These are phyloP conservation scores for Pleurotus cornucopiae DNA, from an alignment of 768 basidiomycete genomes.

Conservation along the genomic window DNA sequence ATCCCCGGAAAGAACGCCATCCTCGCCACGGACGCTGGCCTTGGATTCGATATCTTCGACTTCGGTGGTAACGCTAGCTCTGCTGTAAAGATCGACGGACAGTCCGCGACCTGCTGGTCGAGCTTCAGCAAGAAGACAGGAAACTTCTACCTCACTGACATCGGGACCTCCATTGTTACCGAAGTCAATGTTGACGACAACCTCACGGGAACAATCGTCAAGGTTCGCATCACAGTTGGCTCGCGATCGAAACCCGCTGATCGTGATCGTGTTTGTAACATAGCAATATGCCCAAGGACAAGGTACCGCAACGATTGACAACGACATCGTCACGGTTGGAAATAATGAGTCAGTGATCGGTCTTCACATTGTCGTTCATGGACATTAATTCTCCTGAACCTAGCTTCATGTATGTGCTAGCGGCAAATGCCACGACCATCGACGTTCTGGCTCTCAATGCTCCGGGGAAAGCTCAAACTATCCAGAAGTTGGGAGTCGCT, in stretches of 20 bases:
- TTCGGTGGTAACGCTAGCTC: slow-evolving; percentile 23
- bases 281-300: slow-evolving; percentile 36
- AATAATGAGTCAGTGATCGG: slow-evolving; percentile 23
- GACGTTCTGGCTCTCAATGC: slow-evolving; percentile 36
- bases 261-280: background rate
- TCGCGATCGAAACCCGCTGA: too few relatives aligned
- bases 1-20: slow-evolving; percentile 36
- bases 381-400: background rate
- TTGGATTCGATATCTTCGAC: slow-evolving; percentile 37
- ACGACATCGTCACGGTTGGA: slow-evolving; percentile 33
- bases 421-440: slow-evolving; percentile 32
- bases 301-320: slow-evolving; percentile 34
- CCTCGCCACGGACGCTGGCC: slow-evolving; percentile 34
- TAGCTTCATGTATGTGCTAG: slow-evolving; percentile 38
- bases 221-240: slow-evolving; percentile 18
- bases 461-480: slow-evolving; percentile 26
- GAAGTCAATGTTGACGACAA: slow-evolving; percentile 44
- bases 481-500: slow-evolving; percentile 28
- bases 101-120: slow-evolving; percentile 40
- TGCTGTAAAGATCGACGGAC: slow-evolving; percentile 29
- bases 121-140: slow-evolving; percentile 35
- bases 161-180: slow-evolving; percentile 33
- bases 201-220: slow-evolving; percentile 40
- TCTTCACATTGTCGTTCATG: background rate
- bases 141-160: slow-evolving; percentile 42